Evolutionary conservation across 805 yeast genomes (phyloP).

Genomic region (Candida xyloterini): DNA sequence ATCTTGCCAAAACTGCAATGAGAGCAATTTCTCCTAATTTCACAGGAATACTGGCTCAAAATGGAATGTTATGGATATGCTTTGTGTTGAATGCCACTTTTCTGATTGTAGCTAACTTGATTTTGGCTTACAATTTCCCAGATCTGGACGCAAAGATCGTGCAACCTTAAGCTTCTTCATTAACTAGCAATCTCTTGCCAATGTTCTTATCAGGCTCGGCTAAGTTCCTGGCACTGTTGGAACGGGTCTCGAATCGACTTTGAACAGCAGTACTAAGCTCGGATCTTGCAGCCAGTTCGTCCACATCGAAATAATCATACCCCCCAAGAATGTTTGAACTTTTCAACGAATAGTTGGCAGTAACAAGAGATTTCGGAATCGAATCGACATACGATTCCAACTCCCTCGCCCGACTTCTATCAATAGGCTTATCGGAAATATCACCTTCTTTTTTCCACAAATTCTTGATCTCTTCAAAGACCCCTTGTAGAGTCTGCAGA

Average conservation of each 20-base stretch:
- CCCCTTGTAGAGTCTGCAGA: conserved; percentile 49
- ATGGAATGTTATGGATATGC: conserved; percentile 44
- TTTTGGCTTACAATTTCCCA: conserved; percentile 42
- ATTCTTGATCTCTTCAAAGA: conserved; percentile 44
- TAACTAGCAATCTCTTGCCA: conserved; percentile 26
- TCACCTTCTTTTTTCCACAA: conserved; percentile 30
- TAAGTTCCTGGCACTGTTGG: conserved; percentile 24
- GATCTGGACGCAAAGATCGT: conserved; percentile 35
- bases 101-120: conserved; percentile 46
- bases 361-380: conserved; percentile 33
- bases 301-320: conserved; percentile 59
- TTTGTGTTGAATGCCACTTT: conserved; percentile 51
- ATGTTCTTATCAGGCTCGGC: conserved; percentile 13
- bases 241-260: conserved; percentile 29
- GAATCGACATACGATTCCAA: conserved; percentile 29
- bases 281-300: conserved; percentile 49
- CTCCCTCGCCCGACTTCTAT: conserved; percentile 22
- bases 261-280: conserved; percentile 28
- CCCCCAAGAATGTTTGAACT: conserved; percentile 48
- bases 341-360: conserved; percentile 26
- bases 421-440: conserved; percentile 6
- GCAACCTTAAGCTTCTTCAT: conserved; percentile 21
- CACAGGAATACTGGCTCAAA: conserved; percentile 70
- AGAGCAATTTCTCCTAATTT: conserved; percentile 77
- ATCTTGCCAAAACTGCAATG: conserved; percentile 82